These are phyloP conservation scores for Dactylorhiza incarnata DNA, from an alignment of 106 monocot species.

Conservation along the genomic window DNA sequence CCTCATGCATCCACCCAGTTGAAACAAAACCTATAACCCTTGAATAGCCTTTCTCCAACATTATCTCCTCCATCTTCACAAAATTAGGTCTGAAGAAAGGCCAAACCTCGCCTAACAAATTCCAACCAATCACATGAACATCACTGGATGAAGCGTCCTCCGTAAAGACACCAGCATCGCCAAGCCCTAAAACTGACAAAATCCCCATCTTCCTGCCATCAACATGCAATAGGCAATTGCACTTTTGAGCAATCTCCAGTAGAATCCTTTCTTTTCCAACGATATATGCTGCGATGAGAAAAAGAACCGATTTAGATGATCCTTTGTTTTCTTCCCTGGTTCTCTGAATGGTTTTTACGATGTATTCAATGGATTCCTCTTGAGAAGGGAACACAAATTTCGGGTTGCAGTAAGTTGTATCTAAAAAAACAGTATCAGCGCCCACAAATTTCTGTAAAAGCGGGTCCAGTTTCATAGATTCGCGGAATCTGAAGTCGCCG, in stretches of 20 bases:
- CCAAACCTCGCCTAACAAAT: slow-evolving; percentile 91
- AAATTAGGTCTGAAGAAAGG: slow-evolving; percentile 94
- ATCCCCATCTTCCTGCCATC: slow-evolving; percentile 66
- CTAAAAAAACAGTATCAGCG: slow-evolving; percentile 77
- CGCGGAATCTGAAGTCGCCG: slow-evolving; percentile 71
- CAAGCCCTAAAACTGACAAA: slow-evolving; percentile 56
- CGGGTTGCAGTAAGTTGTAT: slow-evolving; percentile 92
- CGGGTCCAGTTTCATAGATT: slow-evolving; percentile 58
- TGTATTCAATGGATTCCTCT: slow-evolving; percentile 68
- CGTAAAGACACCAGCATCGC: slow-evolving; percentile 54
- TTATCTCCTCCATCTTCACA: slow-evolving; percentile 77
- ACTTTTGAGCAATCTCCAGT: slow-evolving; percentile 70
- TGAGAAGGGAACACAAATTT: slow-evolving; percentile 72
- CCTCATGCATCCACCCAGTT: slow-evolving; percentile 92
- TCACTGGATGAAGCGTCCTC: slow-evolving; percentile 45
- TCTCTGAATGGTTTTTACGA: slow-evolving; percentile 43
- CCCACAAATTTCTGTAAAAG: slow-evolving; percentile 52
- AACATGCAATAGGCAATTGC: slow-evolving; percentile 53
- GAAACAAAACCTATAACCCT: slow-evolving; percentile 88
- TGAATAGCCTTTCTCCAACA: slow-evolving; percentile 62
- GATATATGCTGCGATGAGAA: slow-evolving; percentile 81
- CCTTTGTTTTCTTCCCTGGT: slow-evolving; percentile 25
- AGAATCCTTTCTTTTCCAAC: slow-evolving; percentile 90
- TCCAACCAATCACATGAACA: slow-evolving; percentile 92
- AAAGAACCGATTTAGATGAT: slow-evolving; percentile 29